Conservation (phyloP, 2,329 filamentous ascomycete species). For the Neofusicoccum sp. region DNA sequence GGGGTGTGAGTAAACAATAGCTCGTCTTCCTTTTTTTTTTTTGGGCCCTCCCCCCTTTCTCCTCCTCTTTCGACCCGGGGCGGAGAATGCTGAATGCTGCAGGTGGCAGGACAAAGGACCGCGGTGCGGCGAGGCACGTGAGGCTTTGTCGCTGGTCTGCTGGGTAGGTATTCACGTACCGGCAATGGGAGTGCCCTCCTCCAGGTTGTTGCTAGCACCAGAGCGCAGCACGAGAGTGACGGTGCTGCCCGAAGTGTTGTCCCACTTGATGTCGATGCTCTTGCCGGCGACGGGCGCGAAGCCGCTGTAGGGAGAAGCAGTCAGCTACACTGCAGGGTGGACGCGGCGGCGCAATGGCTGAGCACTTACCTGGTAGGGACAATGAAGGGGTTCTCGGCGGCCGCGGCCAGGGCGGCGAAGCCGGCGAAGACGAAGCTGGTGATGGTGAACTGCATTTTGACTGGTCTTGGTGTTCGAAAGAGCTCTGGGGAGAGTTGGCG, state of each 20-base stretch:
- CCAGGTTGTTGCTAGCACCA: constrained; percentile 43
- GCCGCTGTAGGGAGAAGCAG: constrained; percentile 42
- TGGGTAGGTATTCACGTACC: constrained; percentile 38
- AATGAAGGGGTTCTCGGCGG: constrained; percentile 53
- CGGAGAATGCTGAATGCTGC: not conserved
- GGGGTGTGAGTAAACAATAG: not conserved
- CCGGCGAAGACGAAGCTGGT: constrained; percentile 47
- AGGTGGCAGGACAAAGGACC: not conserved
- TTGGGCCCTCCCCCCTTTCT: no score
- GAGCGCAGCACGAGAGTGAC: constrained; percentile 53
- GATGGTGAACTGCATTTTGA: constrained; percentile 48
- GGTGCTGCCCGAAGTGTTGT: constrained; percentile 52
- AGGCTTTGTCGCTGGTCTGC: no score
- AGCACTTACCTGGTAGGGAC: constrained; percentile 23
- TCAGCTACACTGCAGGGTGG: not conserved
- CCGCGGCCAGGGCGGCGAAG: constrained; percentile 47
- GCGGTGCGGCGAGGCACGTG: no score
- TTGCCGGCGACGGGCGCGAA: constrained; percentile 51
- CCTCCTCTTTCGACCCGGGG: no score
- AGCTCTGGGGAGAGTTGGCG: not conserved
- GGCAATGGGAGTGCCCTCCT: constrained; percentile 45
- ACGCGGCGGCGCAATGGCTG: not conserved
- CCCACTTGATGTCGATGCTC: constrained; percentile 52
- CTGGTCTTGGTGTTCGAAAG: not conserved
- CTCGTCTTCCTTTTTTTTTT: no score